Evolutionary conservation across 495 filamentous ascomycete genomes (phyloP).

Genomic region (Trichodelitschia bisporula): DNA sequence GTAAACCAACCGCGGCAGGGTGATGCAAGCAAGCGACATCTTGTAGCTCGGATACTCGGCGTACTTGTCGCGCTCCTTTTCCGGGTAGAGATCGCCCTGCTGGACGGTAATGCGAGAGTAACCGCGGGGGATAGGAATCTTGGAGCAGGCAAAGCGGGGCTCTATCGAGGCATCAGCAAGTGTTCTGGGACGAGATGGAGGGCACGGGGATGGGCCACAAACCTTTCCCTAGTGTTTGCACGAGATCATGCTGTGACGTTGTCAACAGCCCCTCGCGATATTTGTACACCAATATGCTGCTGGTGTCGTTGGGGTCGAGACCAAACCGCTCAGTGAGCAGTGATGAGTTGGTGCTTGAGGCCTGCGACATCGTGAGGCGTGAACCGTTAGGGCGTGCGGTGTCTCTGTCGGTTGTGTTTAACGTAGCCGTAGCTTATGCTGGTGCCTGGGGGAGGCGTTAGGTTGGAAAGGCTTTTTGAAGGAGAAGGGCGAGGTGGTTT

Average conservation of each 20-base stretch:
- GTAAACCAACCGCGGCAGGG: constrained; percentile 14
- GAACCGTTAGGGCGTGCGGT: too few species aligned
- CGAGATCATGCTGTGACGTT: constrained; percentile 13
- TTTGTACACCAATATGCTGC: constrained; percentile 14
- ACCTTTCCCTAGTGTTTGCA: constrained; percentile 13
- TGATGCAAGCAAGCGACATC: constrained; percentile 14
- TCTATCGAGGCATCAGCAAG: too few species aligned
- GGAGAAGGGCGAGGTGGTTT: too few species aligned
- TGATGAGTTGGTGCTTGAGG: too few species aligned
- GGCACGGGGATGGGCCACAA: constrained; percentile 5
- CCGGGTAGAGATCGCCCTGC: constrained; percentile 15
- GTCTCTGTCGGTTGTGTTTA: too few species aligned
- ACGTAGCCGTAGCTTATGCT: too few species aligned
- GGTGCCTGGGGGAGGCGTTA: too few species aligned
- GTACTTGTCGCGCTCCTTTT: constrained; percentile 12
- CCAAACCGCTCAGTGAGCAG: too few species aligned
- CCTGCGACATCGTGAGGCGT: too few species aligned
- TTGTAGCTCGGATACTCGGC: constrained; percentile 14
- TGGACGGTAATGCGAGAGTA: constrained; percentile 14
- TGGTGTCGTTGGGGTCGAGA: constrained; percentile 12
- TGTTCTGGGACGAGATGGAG: too few species aligned
- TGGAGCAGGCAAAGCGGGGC: constrained; percentile 7
- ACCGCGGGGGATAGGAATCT: constrained; percentile 15
- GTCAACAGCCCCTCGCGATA: constrained; percentile 13
- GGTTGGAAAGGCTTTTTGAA: too few species aligned